A percentile compares a stretch with the other conserved stretches of the same genome.
These are phyloP conservation scores for Lentinula aciculospora DNA, from an alignment of 768 basidiomycete species.

Conservation along the genomic window DNA sequence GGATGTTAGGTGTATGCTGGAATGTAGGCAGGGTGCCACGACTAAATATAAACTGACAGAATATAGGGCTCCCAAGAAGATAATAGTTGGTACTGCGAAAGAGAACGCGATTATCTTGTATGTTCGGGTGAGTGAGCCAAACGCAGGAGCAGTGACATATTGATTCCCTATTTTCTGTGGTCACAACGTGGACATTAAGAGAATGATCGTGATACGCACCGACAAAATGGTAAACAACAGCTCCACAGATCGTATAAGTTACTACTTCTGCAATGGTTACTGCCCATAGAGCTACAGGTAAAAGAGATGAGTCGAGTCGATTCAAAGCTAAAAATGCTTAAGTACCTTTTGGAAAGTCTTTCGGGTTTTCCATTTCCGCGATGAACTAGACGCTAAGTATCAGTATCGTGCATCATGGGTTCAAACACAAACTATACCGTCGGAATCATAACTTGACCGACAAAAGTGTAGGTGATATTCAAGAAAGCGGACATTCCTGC, in stretches of 20 bases:
- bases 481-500: constrained; percentile 39
- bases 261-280: constrained; percentile 36
- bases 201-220: constrained; percentile 11
- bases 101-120: constrained; percentile 39
- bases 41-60: constrained; percentile 21
- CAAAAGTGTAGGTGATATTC: constrained; percentile 40
- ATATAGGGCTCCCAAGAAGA: constrained; percentile 39
- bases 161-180: constrained; percentile 23
- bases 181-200: not conserved
- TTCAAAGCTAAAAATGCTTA: not conserved
- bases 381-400: constrained; percentile 25
- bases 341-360: constrained; percentile 37
- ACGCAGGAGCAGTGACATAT: constrained; percentile 39
- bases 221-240: constrained; percentile 34
- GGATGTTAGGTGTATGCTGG: not conserved
- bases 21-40: not conserved
- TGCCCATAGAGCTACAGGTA: constrained; percentile 31
- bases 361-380: constrained; percentile 42
- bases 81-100: constrained; percentile 39
- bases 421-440: constrained; percentile 18
- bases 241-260: constrained; percentile 38
- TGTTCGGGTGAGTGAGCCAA: constrained; percentile 31
- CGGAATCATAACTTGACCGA: constrained; percentile 39
- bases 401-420: not conserved
- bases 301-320: not conserved